Percentiles rank a stretch among this genome's conserved stretches.
These are phyloP conservation scores for Pythium aquatile DNA, from an alignment of 352 stramenopile genomes.

Conservation along the genomic window DNA sequence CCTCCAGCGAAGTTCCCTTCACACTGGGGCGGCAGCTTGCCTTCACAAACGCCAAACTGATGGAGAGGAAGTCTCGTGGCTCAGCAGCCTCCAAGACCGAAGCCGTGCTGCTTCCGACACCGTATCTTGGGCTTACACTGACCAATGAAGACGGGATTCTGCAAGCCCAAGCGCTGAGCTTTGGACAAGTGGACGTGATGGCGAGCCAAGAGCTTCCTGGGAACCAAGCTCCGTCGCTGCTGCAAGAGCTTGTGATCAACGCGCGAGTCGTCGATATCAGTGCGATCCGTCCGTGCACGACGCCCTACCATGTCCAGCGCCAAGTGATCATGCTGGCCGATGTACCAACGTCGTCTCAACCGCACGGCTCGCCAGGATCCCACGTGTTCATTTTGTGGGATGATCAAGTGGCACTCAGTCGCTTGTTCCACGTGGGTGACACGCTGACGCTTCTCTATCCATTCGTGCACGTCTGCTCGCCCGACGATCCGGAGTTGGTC, in stretches of 20 bases:
- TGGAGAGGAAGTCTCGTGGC: conserved; percentile 42
- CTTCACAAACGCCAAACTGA: conserved; percentile 60
- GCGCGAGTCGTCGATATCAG: conserved; percentile 56
- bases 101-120: conserved; percentile 9
- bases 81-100: not conserved
- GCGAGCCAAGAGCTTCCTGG: conserved; percentile 20
- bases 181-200: conserved; percentile 41
- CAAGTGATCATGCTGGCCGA: conserved; percentile 67
- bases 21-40: conserved; percentile 30
- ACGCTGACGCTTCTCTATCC: conserved; percentile 59
- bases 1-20: conserved; percentile 37
- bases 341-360: conserved; percentile 2
- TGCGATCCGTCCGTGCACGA: conserved; percentile 60
- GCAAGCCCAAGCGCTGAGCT: conserved; percentile 23
- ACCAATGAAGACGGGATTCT: conserved; percentile 38
- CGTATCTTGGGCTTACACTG: conserved; percentile 33
- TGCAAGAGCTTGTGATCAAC: conserved; percentile 35
- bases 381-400: conserved; percentile 69
- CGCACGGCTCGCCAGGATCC: conserved; percentile 18
- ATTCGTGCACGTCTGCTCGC: conserved; percentile 52
- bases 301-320: conserved; percentile 48
- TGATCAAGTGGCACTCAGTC: conserved; percentile 65
- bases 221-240: conserved; percentile 15
- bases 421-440: conserved; percentile 54
- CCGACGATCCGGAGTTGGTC: conserved; percentile 45